Percentiles rank a stretch among this genome's conserved stretches.
Conservation (phyloP, 805 yeast species). For the Saturnispora ahearnii region DNA sequence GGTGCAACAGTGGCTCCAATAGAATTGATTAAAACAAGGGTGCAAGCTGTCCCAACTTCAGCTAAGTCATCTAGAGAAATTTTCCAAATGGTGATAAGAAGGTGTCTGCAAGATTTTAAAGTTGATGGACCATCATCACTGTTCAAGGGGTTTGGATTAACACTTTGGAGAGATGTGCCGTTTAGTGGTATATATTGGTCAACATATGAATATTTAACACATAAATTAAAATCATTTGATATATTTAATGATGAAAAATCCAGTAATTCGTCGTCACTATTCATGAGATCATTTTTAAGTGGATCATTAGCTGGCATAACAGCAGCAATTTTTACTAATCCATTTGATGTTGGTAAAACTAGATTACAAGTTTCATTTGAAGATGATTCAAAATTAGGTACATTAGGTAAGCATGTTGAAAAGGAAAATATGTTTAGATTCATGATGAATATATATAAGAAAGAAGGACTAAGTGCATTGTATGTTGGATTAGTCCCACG, state of each 20-base stretch:
- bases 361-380: slow-evolving; percentile 63
- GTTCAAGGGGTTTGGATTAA: slow-evolving; percentile 78
- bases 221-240: slow-evolving; percentile 19
- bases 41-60: slow-evolving; percentile 69
- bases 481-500: slow-evolving; percentile 84
- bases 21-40: slow-evolving; percentile 77
- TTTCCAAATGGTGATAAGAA: slow-evolving; percentile 35
- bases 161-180: slow-evolving; percentile 96
- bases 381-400: slow-evolving; percentile 15
- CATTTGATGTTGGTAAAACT: slow-evolving; percentile 96
- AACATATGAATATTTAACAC: slow-evolving; percentile 51
- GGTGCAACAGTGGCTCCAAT: slow-evolving; percentile 83
- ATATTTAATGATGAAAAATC: slow-evolving; percentile 20
- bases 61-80: slow-evolving; percentile 33
- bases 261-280: slow-evolving; percentile 20
- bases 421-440: slow-evolving; percentile 58
- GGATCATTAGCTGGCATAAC: slow-evolving; percentile 79
- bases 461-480: slow-evolving; percentile 77
- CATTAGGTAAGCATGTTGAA: slow-evolving; percentile 10
- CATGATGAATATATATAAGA: slow-evolving; percentile 49
- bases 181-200: slow-evolving; percentile 95
- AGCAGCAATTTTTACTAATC: slow-evolving; percentile 85
- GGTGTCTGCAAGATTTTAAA: slow-evolving; percentile 34
- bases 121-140: slow-evolving; percentile 52
- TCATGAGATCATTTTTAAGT: slow-evolving; percentile 58